phyloP scores from a whole-genome alignment of 768 basidiomycete species.

The Albatrellus ellisii region DNA sequence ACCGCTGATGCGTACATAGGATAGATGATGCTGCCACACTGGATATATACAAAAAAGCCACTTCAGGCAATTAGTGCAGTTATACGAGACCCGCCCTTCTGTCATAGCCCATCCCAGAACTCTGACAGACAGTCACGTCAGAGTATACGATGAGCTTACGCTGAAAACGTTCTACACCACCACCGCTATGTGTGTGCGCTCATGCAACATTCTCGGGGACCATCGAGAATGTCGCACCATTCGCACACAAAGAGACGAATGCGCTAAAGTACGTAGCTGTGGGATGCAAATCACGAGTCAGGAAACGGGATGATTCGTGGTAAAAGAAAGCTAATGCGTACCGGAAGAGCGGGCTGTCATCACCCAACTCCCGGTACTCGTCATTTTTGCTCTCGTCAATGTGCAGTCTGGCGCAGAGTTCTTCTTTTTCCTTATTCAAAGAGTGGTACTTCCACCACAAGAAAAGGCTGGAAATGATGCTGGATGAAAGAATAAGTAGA shows the following conservation, averaged over 20 bases:
- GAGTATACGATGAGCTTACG: too few species aligned
- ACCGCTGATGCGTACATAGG: too few species aligned
- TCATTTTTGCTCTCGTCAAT: constrained; percentile 27
- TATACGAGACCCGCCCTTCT: too few species aligned
- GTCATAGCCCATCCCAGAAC: too few species aligned
- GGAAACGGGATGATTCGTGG: not conserved
- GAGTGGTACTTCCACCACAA: constrained; percentile 36
- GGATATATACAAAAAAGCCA: too few species aligned
- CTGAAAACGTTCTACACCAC: too few species aligned
- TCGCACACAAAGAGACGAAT: not conserved
- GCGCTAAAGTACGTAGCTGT: constrained; percentile 9
- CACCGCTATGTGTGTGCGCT: not conserved
- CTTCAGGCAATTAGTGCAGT: too few species aligned
- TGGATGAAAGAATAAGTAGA: constrained; percentile 12
- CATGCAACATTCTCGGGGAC: not conserved
- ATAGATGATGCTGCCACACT: too few species aligned
- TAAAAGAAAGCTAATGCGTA: constrained; percentile 9
- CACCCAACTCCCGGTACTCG: constrained; percentile 36
- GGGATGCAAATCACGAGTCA: not conserved
- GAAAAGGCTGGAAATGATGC: constrained; percentile 28
- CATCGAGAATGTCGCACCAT: not conserved
- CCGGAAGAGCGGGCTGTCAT: constrained; percentile 45
- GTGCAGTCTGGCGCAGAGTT: constrained; percentile 27
- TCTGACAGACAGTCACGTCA: too few species aligned
- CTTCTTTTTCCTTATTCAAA: constrained; percentile 36